Percentiles rank a stretch among this genome's conserved stretches.
These are phyloP conservation scores for Candida tropicalis DNA, from an alignment of 1,139 yeast genomes.

Conservation along the genomic window DNA sequence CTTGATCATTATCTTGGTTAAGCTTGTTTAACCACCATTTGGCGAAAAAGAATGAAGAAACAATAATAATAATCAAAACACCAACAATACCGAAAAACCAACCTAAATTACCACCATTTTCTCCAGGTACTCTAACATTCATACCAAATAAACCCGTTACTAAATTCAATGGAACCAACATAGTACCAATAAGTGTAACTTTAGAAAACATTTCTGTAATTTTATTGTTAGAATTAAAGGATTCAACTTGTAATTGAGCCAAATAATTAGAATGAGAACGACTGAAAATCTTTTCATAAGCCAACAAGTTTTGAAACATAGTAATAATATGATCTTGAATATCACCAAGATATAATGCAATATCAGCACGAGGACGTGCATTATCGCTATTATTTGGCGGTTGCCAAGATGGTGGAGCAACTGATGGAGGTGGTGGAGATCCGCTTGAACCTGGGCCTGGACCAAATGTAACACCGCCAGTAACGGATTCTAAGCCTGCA, in stretches of 20 bases:
- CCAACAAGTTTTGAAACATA: slow-evolving; percentile 86
- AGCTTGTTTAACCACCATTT: slow-evolving; percentile 37
- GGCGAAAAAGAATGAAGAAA: slow-evolving; percentile 32
- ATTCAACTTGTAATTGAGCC: slow-evolving; percentile 92
- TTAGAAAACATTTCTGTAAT: slow-evolving; percentile 87
- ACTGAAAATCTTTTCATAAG: slow-evolving; percentile 90
- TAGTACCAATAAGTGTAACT: slow-evolving; percentile 88
- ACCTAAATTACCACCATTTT: slow-evolving; percentile 26
- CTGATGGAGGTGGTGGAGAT: slow-evolving; percentile 7
- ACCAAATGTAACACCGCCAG: slow-evolving; percentile 7
- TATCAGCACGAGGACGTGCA: slow-evolving; percentile 78
- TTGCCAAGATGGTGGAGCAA: slow-evolving; percentile 8
- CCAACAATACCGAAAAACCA: slow-evolving; percentile 46
- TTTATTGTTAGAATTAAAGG: slow-evolving; percentile 79
- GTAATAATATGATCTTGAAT: slow-evolving; percentile 97
- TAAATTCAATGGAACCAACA: slow-evolving; percentile 85
- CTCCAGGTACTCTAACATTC: slow-evolving; percentile 91
- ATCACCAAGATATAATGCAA: slow-evolving; percentile 90
- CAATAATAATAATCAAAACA: slow-evolving; percentile 36
- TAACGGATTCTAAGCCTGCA: not conserved
- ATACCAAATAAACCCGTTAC: slow-evolving; percentile 94
- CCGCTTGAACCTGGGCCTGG: slow-evolving; percentile 1
- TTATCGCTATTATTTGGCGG: slow-evolving; percentile 14
- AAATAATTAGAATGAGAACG: slow-evolving; percentile 90
- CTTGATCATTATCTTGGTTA: slow-evolving; percentile 18